Percentiles rank a stretch among this genome's conserved stretches.
Evolutionary conservation across 345 rosid genomes (phyloP).

Genomic region (Lenwebbia sp.): DNA sequence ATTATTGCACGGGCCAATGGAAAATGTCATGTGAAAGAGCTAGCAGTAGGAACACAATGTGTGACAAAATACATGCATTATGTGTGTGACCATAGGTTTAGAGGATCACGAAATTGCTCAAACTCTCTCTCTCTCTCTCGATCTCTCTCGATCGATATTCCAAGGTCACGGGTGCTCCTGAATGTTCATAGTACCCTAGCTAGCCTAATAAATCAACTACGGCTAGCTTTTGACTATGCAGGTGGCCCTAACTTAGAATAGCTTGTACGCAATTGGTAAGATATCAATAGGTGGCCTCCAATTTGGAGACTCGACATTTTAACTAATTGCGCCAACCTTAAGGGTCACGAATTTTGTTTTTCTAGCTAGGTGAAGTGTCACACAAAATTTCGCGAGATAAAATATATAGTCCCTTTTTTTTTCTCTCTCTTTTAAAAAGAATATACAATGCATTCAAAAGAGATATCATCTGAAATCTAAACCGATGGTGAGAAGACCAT

Average conservation of each 20-base stretch:
- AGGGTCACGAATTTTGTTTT: neutral
- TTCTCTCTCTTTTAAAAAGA: too few relatives aligned
- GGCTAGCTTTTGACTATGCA: neutral
- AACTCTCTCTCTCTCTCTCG: neutral
- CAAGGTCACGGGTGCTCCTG: neutral
- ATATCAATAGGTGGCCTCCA: neutral
- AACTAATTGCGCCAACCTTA: neutral
- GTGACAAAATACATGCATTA: neutral
- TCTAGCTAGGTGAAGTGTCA: neutral
- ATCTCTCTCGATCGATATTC: neutral
- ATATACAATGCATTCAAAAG: neutral
- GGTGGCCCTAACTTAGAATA: too few relatives aligned
- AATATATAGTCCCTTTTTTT: neutral
- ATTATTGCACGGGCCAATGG: neutral
- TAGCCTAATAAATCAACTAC: accelerated
- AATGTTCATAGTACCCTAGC: neutral
- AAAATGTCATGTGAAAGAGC: neutral
- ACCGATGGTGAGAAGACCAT: neutral
- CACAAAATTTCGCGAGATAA: accelerated
- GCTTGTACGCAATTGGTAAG: too few relatives aligned
- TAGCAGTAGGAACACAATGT: neutral
- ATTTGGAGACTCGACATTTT: neutral
- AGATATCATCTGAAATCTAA: neutral
- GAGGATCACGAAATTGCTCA: neutral
- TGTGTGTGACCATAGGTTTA: neutral